Conservation (phyloP, 495 filamentous ascomycete genomes). For the Penicillium coffeae region DNA sequence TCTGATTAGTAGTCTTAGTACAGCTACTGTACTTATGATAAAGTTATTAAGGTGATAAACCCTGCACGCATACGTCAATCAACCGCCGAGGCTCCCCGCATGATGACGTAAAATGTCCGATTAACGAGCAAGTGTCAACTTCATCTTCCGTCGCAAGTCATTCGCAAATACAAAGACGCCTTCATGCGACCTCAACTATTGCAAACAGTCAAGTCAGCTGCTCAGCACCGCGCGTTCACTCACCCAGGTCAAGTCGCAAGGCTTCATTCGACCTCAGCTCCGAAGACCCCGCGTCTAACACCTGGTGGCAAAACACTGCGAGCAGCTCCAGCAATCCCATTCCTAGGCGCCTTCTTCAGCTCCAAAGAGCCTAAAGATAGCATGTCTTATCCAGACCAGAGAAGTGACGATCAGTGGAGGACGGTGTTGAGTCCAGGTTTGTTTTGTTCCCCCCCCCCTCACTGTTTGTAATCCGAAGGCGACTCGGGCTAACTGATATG, state of each 20-base stretch:
- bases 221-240: slow-evolving; percentile 16
- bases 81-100: too few species aligned
- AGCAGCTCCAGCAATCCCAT: slow-evolving; percentile 71
- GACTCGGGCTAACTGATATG: slow-evolving; percentile 7
- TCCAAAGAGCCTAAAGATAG: slow-evolving; percentile 47
- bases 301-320: slow-evolving; percentile 35
- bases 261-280: slow-evolving; percentile 17
- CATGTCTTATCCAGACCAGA: slow-evolving; percentile 79
- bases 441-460: slow-evolving; percentile 3
- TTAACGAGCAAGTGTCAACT: background rate
- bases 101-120: slow-evolving; percentile 23
- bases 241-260: slow-evolving; percentile 26
- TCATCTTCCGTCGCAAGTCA: background rate
- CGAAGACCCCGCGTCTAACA: slow-evolving; percentile 29
- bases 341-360: slow-evolving; percentile 75
- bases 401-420: slow-evolving; percentile 80
- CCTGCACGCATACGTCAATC: too few species aligned
- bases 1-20: too few species aligned
- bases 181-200: slow-evolving; percentile 34
- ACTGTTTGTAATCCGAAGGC: too few species aligned
- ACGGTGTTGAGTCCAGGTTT: slow-evolving; percentile 73
- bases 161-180: background rate
- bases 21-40: too few species aligned
- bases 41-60: too few species aligned
- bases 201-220: slow-evolving; percentile 42